Evolutionary conservation across 2,329 filamentous ascomycete species (phyloP), one percentile per base, ranked within the genome.

Genomic region (Hirsutella thompsonii): DNA sequence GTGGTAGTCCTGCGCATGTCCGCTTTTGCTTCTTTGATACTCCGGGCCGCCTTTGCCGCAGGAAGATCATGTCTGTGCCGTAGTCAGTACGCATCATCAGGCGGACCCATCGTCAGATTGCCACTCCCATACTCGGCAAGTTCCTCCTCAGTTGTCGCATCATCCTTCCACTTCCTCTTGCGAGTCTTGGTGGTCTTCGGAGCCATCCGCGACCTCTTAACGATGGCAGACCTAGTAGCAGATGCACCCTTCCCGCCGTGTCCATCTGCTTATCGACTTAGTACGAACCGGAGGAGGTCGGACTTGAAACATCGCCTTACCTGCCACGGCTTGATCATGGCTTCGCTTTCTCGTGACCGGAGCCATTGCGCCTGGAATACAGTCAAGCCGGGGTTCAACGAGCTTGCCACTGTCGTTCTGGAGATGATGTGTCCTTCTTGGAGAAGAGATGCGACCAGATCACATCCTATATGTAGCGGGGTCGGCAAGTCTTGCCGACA

Each of bases 301-400:
- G n/a, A n/a, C n/a, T 8, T 19, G 29, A 10, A 14, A 5, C 14
- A 1, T 19, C 3, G 13, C 10, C 47, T 36, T 37, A 53, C 57
- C 53, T 5, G 43, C 48, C 14, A 38, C 41, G 6, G 23, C 8
- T 21, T 28, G 36, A 14, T 49, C 47, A 6, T 32, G 35, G 21
- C 49, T 57, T 42, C 53, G 52, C 34, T 55, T 58, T n/a, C 52
- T 44, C 10, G 49, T 49, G 37, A 37, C 44, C 13, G 52, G 49
- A 5, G 56, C 48, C 57, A 60, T 60, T 26, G 4, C 16, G 21
- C 20, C n/a, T 30, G n/a, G n/a, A n/a, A n/a, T n/a, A n/a, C n/a
- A n/a, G n/a, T n/a, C n/a, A n/a, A n/a, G n/a, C n/a, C 28, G 16
- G 18, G 20, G n/a, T 18, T 30, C 14, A 28, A 28, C 23, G 33